Conservation (phyloP, 2,329 filamentous ascomycete species). For the Talaromyces sp. region DNA sequence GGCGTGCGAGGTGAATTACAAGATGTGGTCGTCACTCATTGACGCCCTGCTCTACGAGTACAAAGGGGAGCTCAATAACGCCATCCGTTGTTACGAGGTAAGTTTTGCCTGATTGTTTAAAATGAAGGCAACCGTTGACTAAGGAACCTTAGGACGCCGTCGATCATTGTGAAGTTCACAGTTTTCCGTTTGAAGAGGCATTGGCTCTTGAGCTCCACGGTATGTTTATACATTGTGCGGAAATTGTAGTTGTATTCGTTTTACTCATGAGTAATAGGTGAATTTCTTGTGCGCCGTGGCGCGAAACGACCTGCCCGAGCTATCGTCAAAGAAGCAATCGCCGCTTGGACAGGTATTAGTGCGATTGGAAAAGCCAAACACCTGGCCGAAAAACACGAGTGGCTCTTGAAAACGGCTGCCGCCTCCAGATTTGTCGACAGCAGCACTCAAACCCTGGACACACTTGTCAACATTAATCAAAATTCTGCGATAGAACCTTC, state of each 20-base stretch:
- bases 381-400: constrained; percentile 54
- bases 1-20: constrained; percentile 55
- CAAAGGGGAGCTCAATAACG: constrained; percentile 36
- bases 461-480: constrained; percentile 38
- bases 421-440: constrained; percentile 48
- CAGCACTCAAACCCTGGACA: constrained; percentile 51
- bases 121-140: neutral
- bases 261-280: constrained; percentile 23
- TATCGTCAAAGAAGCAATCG: constrained; percentile 52
- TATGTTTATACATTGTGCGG: constrained; percentile 11
- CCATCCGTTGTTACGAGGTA: constrained; percentile 38
- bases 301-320: constrained; percentile 54
- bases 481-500: constrained; percentile 25
- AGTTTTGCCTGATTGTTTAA: constrained; percentile 1
- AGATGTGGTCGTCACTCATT: constrained; percentile 51
- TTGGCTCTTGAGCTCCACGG: constrained; percentile 56
- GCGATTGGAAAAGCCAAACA: constrained; percentile 55
- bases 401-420: constrained; percentile 51
- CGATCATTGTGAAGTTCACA: constrained; percentile 55
- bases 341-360: constrained; percentile 53
- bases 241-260: neutral
- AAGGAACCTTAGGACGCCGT: constrained; percentile 50
- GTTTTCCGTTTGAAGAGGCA: constrained; percentile 54
- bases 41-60: constrained; percentile 51
- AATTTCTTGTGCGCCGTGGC: constrained; percentile 52